A percentile compares a stretch with the other conserved stretches of the same genome.
Conservation (phyloP, 2,329 filamentous ascomycete genomes). For the Neonectria magnoliae region DNA sequence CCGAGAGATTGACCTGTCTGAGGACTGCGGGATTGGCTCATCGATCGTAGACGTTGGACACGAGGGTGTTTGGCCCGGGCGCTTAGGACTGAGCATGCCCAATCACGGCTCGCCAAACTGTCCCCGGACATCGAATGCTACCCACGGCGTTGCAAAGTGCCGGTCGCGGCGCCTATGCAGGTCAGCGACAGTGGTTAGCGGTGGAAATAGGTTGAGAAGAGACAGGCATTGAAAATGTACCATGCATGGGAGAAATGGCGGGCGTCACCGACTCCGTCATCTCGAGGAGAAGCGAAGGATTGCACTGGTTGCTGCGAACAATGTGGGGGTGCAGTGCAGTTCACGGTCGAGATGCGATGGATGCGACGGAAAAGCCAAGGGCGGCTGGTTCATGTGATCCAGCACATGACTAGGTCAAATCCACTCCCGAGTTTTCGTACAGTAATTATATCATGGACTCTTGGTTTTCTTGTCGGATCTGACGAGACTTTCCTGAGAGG, state of each 20-base stretch:
- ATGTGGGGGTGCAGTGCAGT: neutral
- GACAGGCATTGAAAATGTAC: neutral
- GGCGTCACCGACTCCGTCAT: constrained; percentile 2
- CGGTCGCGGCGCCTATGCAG: constrained; percentile 36
- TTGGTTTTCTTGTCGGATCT: neutral
- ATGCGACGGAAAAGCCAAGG: neutral
- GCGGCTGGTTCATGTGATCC: neutral
- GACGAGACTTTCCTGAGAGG: neutral
- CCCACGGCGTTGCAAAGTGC: constrained; percentile 26
- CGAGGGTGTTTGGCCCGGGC: constrained; percentile 29
- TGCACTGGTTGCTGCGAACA: neutral
- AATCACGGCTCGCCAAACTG: constrained; percentile 26
- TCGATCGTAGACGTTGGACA: constrained; percentile 6
- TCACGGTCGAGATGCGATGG: no score
- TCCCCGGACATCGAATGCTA: constrained; percentile 24
- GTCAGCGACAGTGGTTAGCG: constrained; percentile 14
- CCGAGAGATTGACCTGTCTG: constrained; percentile 28
- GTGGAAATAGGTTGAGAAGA: constrained; percentile 11
- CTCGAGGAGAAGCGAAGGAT: neutral
- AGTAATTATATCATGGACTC: neutral
- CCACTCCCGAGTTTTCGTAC: neutral
- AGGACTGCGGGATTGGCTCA: constrained; percentile 32
- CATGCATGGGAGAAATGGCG: constrained; percentile 10
- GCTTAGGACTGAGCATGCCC: constrained; percentile 32
- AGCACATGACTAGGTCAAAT: neutral